Conservation (phyloP, 2,329 filamentous ascomycete species). For the Thermothelomyces thermophilus region DNA sequence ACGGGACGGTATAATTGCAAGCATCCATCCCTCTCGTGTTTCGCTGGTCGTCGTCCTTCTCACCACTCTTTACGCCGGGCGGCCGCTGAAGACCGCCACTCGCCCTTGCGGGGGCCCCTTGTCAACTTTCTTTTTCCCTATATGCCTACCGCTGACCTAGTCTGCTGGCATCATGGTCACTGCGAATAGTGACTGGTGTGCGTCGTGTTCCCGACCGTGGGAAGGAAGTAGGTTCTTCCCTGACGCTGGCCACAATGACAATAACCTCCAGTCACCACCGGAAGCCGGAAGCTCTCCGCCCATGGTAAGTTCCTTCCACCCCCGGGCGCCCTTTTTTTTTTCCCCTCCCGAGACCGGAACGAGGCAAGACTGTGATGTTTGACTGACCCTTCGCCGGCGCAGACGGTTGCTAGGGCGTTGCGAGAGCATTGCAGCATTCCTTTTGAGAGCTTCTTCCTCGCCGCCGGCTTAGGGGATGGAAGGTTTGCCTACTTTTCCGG, state of each 20-base stretch:
- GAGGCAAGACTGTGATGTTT: background rate
- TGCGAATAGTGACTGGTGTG: slow-evolving; percentile 6
- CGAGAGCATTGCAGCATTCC: slow-evolving; percentile 47
- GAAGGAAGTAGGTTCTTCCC: slow-evolving; percentile 17
- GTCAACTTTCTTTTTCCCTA: background rate
- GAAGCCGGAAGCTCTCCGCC: slow-evolving; percentile 22
- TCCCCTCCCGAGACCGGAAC: background rate
- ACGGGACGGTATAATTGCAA: slow-evolving; percentile 8
- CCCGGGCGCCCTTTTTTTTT: background rate
- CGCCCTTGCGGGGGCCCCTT: too few relatives aligned
- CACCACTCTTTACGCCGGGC: too few relatives aligned
- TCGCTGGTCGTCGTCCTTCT: background rate
- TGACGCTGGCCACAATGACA: slow-evolving; percentile 14
- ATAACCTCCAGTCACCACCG: slow-evolving; percentile 16
- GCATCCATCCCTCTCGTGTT: background rate
- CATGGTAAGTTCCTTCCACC: slow-evolving; percentile 14
- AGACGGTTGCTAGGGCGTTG: slow-evolving; percentile 45
- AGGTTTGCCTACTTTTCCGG: slow-evolving; percentile 40
- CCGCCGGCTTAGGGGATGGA: slow-evolving; percentile 43
- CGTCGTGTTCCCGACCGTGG: slow-evolving; percentile 22
- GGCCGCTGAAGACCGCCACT: too few relatives aligned
- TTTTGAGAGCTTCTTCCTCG: slow-evolving; percentile 47
- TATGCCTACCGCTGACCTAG: background rate
- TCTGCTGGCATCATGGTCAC: slow-evolving; percentile 19
- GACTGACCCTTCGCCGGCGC: slow-evolving; percentile 8